Evolutionary conservation across 495 filamentous ascomycete species (phyloP).

Genomic region (Daldinia childiae): DNA sequence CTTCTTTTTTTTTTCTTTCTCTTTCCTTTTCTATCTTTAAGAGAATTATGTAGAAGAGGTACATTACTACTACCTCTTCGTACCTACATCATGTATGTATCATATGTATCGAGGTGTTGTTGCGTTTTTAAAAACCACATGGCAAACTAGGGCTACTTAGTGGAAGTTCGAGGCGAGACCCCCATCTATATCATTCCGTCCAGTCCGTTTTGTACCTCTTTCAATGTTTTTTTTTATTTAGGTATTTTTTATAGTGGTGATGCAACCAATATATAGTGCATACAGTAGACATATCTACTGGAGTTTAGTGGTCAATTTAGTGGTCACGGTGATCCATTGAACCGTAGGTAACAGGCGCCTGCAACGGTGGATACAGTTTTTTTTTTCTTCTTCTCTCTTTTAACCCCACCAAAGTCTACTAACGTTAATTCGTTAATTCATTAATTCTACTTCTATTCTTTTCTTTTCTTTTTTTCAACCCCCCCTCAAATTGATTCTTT

Average conservation of each 20-base stretch:
- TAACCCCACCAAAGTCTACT: neutral
- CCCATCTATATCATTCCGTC: neutral
- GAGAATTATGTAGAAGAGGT: neutral
- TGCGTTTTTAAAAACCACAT: neutral
- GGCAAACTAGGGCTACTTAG: neutral
- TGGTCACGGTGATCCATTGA: neutral
- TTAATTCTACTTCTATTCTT: no score
- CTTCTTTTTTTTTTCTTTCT: neutral
- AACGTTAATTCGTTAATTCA: no score
- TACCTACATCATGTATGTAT: neutral
- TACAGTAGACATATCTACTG: neutral
- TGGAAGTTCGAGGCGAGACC: constrained; percentile 1
- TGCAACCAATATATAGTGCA: neutral
- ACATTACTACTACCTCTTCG: neutral
- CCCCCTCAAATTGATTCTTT: no score
- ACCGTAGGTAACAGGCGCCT: constrained; percentile 1
- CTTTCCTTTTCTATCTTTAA: neutral
- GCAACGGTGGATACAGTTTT: neutral
- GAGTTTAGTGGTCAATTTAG: constrained; percentile 1
- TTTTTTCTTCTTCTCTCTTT: neutral
- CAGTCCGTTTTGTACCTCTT: neutral
- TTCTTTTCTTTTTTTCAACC: no score
- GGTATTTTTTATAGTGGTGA: neutral
- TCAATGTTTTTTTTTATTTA: neutral
- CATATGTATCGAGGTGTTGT: neutral